Conservation (phyloP, 495 filamentous ascomycete genomes). For the Diplogelasinospora grovesii region DNA sequence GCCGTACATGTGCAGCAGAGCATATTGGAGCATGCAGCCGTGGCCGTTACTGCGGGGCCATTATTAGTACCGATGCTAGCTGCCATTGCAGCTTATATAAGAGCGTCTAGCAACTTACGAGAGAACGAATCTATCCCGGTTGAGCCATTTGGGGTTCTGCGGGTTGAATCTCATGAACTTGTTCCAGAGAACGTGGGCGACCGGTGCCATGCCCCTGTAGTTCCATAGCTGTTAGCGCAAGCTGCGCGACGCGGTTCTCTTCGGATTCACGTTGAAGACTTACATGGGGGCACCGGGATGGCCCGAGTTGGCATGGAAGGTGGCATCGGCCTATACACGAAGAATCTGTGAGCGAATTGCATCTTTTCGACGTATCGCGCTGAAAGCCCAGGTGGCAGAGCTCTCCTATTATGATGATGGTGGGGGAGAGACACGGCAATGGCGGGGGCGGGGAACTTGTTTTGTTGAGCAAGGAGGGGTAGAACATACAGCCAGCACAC, state of each 20-base stretch:
- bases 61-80: not conserved
- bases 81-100: no score
- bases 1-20: constrained; percentile 93
- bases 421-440: constrained; percentile 13
- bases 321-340: constrained; percentile 81
- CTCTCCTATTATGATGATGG: constrained; percentile 4
- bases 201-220: constrained; percentile 83
- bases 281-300: constrained; percentile 96
- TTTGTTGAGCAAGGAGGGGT: constrained; percentile 19
- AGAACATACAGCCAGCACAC: constrained; percentile 78
- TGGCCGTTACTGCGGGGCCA: constrained; percentile 73
- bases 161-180: constrained; percentile 99
- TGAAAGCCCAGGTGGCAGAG: no score
- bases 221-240: no score
- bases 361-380: not conserved
- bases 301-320: constrained; percentile 89
- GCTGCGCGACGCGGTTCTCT: constrained; percentile 7
- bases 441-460: constrained; percentile 39
- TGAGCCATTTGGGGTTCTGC: constrained; percentile 93
- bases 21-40: constrained; percentile 99
- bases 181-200: constrained; percentile 96
- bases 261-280: constrained; percentile 18
- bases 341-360: constrained; percentile 21
- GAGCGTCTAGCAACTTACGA: constrained; percentile 80
- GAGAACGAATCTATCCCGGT: constrained; percentile 97